Evolutionary conservation across 768 basidiomycete genomes (phyloP).

Genomic region (Hericium rajendrae): DNA sequence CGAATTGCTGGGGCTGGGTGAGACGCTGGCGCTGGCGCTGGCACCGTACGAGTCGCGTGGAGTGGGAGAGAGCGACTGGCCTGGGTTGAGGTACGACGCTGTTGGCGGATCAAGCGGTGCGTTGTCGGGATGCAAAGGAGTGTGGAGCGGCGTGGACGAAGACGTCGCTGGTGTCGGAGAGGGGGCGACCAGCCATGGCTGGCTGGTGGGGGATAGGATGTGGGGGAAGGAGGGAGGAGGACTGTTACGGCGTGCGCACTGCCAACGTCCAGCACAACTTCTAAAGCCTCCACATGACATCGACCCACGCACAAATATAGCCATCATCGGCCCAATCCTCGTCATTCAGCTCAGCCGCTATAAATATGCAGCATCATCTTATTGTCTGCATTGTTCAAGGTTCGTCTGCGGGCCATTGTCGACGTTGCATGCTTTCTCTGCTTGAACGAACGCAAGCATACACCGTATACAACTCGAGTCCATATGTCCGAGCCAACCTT

Average conservation of each 20-base stretch:
- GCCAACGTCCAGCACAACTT: not conserved
- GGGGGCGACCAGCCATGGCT: conserved; percentile 9
- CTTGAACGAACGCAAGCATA: no score
- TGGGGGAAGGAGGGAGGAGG: not conserved
- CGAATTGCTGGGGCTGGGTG: not conserved
- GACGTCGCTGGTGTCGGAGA: conserved; percentile 3
- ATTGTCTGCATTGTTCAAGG: no score
- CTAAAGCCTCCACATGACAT: not conserved
- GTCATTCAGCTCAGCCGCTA: not conserved
- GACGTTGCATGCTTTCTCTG: no score
- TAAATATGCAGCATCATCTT: not conserved
- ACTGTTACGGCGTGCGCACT: not conserved
- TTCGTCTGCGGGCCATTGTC: no score
- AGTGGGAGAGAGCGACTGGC: not conserved
- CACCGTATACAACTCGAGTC: no score
- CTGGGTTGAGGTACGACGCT: not conserved
- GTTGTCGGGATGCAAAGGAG: conserved; percentile 1
- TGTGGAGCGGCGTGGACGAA: conserved; percentile 5
- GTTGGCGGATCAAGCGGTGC: conserved; percentile 1
- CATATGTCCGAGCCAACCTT: no score
- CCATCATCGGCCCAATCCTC: not conserved
- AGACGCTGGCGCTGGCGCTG: not conserved
- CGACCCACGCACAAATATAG: not conserved
- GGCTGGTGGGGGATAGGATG: not conserved
- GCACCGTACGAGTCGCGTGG: conserved; percentile 1